Percentiles rank a stretch among this genome's conserved stretches.
Conservation (phyloP, 177 flowering plant genomes). For the Vitis hybrid region DNA sequence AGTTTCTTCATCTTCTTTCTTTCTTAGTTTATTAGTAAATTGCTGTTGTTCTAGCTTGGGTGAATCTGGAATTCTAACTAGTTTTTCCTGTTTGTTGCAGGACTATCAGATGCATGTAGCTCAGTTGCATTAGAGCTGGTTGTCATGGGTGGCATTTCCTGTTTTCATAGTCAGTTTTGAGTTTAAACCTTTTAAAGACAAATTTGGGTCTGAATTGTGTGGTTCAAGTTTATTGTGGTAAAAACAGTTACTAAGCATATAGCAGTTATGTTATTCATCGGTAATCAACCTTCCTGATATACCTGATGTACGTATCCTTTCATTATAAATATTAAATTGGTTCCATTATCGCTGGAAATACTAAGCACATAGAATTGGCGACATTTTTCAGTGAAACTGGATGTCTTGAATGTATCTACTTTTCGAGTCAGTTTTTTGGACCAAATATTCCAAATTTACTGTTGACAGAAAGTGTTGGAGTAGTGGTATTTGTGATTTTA, state of each 20-base stretch:
- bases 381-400: no score
- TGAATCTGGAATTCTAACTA: neutral
- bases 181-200: neutral
- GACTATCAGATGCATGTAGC: neutral
- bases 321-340: no score
- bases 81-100: constrained; percentile 12
- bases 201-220: neutral
- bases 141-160: neutral
- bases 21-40: no score
- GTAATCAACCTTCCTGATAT: neutral
- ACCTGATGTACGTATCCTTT: neutral
- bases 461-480: neutral
- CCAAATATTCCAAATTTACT: neutral
- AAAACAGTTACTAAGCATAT: constrained; percentile 3
- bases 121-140: neutral
- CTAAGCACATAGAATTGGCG: no score
- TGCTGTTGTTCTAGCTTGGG: neutral
- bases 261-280: neutral
- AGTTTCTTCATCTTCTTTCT: neutral
- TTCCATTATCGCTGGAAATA: no score
- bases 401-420: no score
- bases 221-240: neutral
- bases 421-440: neutral
- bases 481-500: neutral
- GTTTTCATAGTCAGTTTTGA: constrained; percentile 2